Evolutionary conservation across 2,329 filamentous ascomycete species (phyloP).

Genomic region (Aspergillus sp.): DNA sequence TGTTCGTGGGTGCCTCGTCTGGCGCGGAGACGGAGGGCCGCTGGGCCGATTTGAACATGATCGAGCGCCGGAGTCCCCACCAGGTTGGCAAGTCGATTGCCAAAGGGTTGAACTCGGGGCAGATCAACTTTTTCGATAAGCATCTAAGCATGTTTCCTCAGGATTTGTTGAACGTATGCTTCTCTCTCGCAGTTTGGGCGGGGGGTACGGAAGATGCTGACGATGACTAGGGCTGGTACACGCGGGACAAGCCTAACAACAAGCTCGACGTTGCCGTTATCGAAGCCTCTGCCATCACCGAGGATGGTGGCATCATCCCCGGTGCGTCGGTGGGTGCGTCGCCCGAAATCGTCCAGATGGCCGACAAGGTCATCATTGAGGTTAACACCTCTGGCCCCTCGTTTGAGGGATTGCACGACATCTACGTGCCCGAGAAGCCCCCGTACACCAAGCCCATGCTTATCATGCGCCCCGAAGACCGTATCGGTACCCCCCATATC

Average conservation of each 20-base stretch:
- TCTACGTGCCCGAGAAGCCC: slow-evolving; percentile 78
- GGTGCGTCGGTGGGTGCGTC: slow-evolving; percentile 79
- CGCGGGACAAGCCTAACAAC: slow-evolving; percentile 65
- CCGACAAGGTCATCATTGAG: slow-evolving; percentile 87
- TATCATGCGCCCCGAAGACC: slow-evolving; percentile 76
- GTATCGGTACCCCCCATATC: slow-evolving; percentile 74
- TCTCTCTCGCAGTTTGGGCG: neutral
- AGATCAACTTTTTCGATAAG: slow-evolving; percentile 90
- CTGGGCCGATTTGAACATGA: slow-evolving; percentile 87
- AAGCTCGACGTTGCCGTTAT: slow-evolving; percentile 76
- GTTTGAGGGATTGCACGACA: slow-evolving; percentile 84
- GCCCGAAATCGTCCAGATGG: slow-evolving; percentile 81
- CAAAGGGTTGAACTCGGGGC: slow-evolving; percentile 80
- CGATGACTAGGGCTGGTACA: slow-evolving; percentile 62
- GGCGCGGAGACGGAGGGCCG: slow-evolving; percentile 85
- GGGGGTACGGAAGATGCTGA: neutral
- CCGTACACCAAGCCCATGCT: slow-evolving; percentile 76
- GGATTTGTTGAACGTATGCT: slow-evolving; percentile 66
- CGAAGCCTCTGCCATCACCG: slow-evolving; percentile 77
- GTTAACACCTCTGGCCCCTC: slow-evolving; percentile 80
- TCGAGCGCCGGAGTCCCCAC: slow-evolving; percentile 73
- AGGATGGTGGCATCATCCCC: slow-evolving; percentile 80
- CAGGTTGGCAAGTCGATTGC: slow-evolving; percentile 86
- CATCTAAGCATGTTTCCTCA: slow-evolving; percentile 87
- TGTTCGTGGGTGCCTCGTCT: slow-evolving; percentile 85